Evolutionary conservation across 768 basidiomycete species (phyloP), one percentile per base, ranked within the genome.

Genomic region (Mycena polygramma): DNA sequence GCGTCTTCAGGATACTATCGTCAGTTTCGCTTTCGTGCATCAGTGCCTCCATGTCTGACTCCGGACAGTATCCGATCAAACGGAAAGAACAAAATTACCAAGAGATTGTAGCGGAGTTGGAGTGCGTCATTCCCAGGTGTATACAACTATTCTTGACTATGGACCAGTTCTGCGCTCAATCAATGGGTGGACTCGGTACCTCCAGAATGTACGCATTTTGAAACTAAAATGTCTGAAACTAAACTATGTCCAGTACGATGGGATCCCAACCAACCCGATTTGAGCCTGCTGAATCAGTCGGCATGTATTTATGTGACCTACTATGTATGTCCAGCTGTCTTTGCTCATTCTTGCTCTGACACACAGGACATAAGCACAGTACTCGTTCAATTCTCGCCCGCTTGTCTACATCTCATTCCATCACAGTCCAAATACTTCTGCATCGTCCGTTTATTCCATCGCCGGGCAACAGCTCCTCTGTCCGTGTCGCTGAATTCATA

Each of bases 401-500:
- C 9, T 30, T 45, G 14, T 15, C 13, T 41, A 6, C 35, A 17
- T 26, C 55, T 58, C 8, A 66, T 52, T 58, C 35, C 55, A 93
- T 73, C 84, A 91, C 65, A 72, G 81, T 89, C 17, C 90, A 92
- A 77, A 94, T 95, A 70, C 82, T 92, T 43, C 84, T 94, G 46
- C 93, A 95, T 78, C 90, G 93, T 3, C 91, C 93, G 0, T 94
- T 94, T 80, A 90, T 95, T 65, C 91, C 91, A 0, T 85, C 88
- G 0, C 86, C 87, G 0, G 80, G 82, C 51, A 86, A 84, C 68
- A 85, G 85, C 0, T 82, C 86, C 2, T 51, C 71, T 14, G 71
- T 72, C 19, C 13, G 71, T 54, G 17, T 37, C 11, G 20, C 19
- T 52, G 24, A 6, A 13, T n/a, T 53, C 36, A 24, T 61, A 17